Evolutionary conservation across 208 protist genomes (phyloP), one percentile per base, ranked within the genome.

Genomic region (Zelonia costaricensis): DNA sequence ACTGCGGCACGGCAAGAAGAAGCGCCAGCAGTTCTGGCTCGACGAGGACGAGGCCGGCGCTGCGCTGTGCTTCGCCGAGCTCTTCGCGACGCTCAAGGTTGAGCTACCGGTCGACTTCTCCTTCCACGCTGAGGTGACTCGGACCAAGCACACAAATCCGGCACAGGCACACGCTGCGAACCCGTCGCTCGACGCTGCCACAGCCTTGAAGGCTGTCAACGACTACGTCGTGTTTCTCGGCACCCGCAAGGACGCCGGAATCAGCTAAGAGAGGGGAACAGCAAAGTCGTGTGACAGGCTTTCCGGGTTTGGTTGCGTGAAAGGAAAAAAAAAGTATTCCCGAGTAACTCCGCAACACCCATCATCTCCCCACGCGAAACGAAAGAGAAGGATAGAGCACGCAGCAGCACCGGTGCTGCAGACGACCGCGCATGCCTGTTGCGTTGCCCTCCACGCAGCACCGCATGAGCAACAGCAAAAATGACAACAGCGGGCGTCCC

Each of bases 31-130:
- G 7, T 84, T 89, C 47, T 95, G 86, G 84, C 51, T 95, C n/a
- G 89, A 95, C 56, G 84, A 76, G 22, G 76, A 69, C 18, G 45
- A 40, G 12, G 75, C 73, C 12, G 68, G 71, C 22, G 89, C 89
- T 0, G 47, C 61, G 20, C 35, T 52, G 4, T 65, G 60, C 3
- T 69, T 88, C 20, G 51, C 67, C 13, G 76, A 73, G 16, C 73
- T 95, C 39, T 86, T 92, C 56, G 59, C 59, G 7, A 85, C 74
- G 30, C 69, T 95, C 12, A 95, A 95, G 39, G 52, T 92, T 54
- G 16, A 27, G 8, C 57, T 91, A 22, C 89, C 88, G 5, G 1
- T 36, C 0, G 38, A 61, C 40, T 94, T 90, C 59, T 79, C 70
- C 3, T 91, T 94, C 53, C 59, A 72, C 2, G 54, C 54, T 2